Evolutionary conservation across 2,329 filamentous ascomycete genomes (phyloP), one percentile per base, ranked within the genome.

Genomic region (Fusarium fracticaudum): DNA sequence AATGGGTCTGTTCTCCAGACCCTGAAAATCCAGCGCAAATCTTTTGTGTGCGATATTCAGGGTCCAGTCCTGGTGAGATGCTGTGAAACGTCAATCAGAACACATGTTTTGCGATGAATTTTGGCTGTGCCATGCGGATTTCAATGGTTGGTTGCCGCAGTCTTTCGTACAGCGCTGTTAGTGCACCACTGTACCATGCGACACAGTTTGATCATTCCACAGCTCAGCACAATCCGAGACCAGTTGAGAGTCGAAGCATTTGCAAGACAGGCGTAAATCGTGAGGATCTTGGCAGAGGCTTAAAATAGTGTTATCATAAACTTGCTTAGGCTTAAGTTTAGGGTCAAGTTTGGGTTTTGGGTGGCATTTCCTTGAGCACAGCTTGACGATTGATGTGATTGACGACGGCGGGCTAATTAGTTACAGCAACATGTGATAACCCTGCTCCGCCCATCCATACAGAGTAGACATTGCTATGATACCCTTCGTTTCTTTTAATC

Each of bases 1-100:
- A 20, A 43, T 35, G 57, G 57, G 61, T 40, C 43, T 29, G 22
- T 41, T 15, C 18, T 14, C 10, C 15, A 68, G 64, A 68, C 64
- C 64, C 66, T 68, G 64, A 54, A 62, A 68, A 65, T 66, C 64
- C 37, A 62, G 12, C 13, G 40, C 54, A 48, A 53, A 53, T 50
- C 37, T 43, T n/a, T 50, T 53, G 43, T 68, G 53, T 61, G 64
- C 45, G 22, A 33, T 60, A 22, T 33, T 57, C 29, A 22, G 29
- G 60, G 37, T 31, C 26, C 38, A 31, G 31, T 8, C 20, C 26
- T 41, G 29, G 4, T 37, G 20, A 17, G 18, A 15, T 29, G 18
- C 1, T 37, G 41, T 14, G n/a, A 38, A 38, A 22, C 26, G 4
- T 13, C 2, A 8, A n/a, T 24, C 17, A 6, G 13, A 26, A 17